Evolutionary conservation across 306 rosid genomes (phyloP).

Genomic region (Acacia acuminata): DNA sequence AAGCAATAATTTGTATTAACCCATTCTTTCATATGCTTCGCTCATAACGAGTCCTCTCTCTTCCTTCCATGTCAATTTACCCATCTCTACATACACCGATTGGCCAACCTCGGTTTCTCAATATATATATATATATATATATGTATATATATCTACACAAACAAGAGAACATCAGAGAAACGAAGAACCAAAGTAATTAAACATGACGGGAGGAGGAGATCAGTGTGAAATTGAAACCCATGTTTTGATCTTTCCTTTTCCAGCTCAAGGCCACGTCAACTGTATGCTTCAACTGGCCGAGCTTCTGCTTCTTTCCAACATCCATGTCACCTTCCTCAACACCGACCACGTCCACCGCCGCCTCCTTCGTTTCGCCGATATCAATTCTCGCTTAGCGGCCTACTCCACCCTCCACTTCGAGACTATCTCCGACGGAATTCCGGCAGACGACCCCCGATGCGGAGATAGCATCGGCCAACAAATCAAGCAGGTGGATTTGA

Average conservation of each 20-base stretch:
- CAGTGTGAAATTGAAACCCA: not conserved
- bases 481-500: not conserved
- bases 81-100: too few relatives aligned
- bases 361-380: constrained; percentile 3
- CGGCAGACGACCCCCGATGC: not conserved
- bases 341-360: constrained; percentile 24
- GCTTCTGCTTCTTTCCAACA: constrained; percentile 31
- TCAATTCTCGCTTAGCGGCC: not conserved
- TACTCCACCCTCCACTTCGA: constrained; percentile 38
- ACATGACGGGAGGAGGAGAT: not conserved
- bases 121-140: too few relatives aligned
- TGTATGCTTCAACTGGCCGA: constrained; percentile 43
- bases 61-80: too few relatives aligned
- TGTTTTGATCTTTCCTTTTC: constrained; percentile 37
- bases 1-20: too few relatives aligned
- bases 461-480: not conserved
- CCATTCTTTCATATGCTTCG: too few relatives aligned
- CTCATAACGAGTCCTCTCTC: too few relatives aligned
- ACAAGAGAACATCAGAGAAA: not conserved
- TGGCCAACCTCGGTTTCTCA: too few relatives aligned
- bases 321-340: constrained; percentile 43
- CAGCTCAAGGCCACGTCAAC: constrained; percentile 40
- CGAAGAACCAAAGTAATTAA: not conserved
- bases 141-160: too few relatives aligned
- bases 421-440: constrained; percentile 39